These are phyloP conservation scores for Zasmidium citrigriseum DNA, from an alignment of 2,329 filamentous ascomycete species.

Conservation along the genomic window DNA sequence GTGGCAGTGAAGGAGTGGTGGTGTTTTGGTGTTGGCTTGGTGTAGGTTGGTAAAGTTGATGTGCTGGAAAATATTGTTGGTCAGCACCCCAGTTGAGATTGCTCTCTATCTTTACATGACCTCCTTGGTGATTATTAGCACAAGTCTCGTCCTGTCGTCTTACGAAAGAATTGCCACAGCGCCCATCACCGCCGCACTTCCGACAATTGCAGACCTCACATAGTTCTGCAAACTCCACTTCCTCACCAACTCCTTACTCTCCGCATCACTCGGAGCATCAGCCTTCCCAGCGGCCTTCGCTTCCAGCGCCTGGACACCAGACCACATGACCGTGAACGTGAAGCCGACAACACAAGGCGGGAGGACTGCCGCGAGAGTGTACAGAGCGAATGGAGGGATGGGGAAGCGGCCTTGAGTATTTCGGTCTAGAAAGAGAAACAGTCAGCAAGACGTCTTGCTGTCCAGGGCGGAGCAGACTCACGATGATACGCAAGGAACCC, in stretches of 20 bases:
- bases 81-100: no score
- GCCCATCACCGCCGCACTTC: constrained; percentile 19
- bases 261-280: constrained; percentile 21
- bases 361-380: constrained; percentile 23
- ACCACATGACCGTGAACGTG: constrained; percentile 28
- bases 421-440: constrained; percentile 5
- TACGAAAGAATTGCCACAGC: constrained; percentile 17
- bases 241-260: constrained; percentile 23
- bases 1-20: no score
- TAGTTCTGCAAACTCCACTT: constrained; percentile 29
- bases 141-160: no score
- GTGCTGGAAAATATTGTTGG: no score
- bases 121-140: no score
- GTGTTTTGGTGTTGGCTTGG: no score
- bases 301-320: constrained; percentile 20
- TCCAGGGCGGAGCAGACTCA: constrained; percentile 11
- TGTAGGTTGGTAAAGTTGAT: no score
- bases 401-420: constrained; percentile 12
- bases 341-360: constrained; percentile 29
- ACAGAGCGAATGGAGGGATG: constrained; percentile 22
- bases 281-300: constrained; percentile 18
- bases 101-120: no score
- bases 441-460: background rate
- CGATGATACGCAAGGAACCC: constrained; percentile 23
- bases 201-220: constrained; percentile 17